These are phyloP conservation scores for Stentor coeruleus DNA, from an alignment of 73 alveolate genomes.

Conservation along the genomic window DNA sequence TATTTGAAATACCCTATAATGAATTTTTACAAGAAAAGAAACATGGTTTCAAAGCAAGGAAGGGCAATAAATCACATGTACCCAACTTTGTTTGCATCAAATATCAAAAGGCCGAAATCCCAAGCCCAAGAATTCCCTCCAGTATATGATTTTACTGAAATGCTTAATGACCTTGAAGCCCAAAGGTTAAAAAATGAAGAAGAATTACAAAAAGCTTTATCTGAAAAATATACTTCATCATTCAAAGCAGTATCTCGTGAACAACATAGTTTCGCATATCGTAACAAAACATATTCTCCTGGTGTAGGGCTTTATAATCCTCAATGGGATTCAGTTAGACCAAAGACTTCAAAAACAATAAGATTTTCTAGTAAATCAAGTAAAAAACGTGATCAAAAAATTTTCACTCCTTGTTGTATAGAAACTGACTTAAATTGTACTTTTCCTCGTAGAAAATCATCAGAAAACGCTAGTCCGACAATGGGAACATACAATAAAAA, in stretches of 20 bases:
- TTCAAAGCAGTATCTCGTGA: conserved; percentile 19
- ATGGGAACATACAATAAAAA: background rate
- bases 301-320: conserved; percentile 4
- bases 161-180: conserved; percentile 2
- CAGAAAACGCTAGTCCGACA: background rate
- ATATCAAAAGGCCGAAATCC: background rate
- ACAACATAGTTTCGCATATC: background rate
- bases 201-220: background rate
- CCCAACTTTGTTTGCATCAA: background rate
- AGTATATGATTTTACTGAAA: background rate
- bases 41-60: conserved; percentile 4
- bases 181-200: background rate
- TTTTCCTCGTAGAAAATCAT: background rate
- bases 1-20: background rate
- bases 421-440: background rate
- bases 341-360: background rate
- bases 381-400: background rate
- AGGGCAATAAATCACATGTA: background rate
- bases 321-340: background rate
- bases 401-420: background rate
- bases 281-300: background rate
- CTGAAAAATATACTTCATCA: background rate
- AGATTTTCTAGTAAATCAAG: background rate
- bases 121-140: background rate
- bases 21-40: background rate